Base-by-base conservation (phyloP, 2,329 filamentous ascomycete genomes). In the Neofusicoccum cordaticola region DNA sequence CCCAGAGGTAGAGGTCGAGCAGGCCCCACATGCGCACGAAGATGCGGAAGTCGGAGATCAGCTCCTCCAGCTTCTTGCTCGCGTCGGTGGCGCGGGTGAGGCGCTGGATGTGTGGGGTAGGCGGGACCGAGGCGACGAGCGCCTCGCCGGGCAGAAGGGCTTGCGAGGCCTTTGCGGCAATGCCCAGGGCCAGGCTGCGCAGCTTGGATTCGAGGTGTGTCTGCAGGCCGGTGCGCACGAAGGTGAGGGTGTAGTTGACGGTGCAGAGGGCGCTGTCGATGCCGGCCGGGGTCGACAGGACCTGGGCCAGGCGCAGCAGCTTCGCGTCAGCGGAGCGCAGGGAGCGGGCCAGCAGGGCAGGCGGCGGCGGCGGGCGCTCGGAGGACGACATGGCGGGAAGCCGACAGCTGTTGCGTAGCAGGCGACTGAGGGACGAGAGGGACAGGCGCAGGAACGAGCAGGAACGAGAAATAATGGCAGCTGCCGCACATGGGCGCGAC, bases 1-100 rank as follows among this genome's bases (percentile, higher is more conserved):
- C 87, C 82, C 88, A 90, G 68, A 88, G 81, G 77, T 91, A 90
- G 75, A 96, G 82, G 58, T 88, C 88, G 73, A 97, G 71, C 71
- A 93, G 74, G 0, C 87, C 89, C 89, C 91, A 96, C 35, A 97
- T 82, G 0, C 93, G 85, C 67, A 86, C 80, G 74, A 93, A 91
- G 65, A 88, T 89, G 66, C 91, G 83, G 67, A 88, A 86, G 73
- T 95, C 91, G 69, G 83, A 84, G 52, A 95, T 82, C 62, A 94
- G 80, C 39, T 78, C 82, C 17, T 88, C 86, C 13, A 96, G 82
- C 13, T 77, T 73, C 66, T 77, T 79, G 6, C 75, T 71, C 13
- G 72, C 70, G 1, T 70, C 71, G 4, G 74, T 72, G 0, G 71
- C 67, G 27, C 75, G 71, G 4, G 72, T 74, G 17, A 80, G 72